Evolutionary conservation across 23 red algal species (phyloP).

Genomic region (Gracilaria gracilis): DNA sequence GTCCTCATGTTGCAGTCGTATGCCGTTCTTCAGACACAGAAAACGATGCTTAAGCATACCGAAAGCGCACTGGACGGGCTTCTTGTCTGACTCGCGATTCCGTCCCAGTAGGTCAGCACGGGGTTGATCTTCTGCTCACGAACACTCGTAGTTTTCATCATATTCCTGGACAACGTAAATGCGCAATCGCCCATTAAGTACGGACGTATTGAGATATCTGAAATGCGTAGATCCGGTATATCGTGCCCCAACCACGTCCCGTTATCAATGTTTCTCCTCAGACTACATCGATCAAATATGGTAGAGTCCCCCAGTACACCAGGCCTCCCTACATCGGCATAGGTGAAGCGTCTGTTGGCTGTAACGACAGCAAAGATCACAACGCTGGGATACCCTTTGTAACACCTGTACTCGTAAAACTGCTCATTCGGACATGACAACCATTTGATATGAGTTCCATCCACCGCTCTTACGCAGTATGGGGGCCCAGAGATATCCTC

Average conservation of each 20-base stretch:
- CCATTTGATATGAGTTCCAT: too few species aligned
- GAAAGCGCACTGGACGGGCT: neutral
- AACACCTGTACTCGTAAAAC: too few species aligned
- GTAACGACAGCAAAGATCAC: slow-evolving; percentile 4
- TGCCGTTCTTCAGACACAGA: neutral
- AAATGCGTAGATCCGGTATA: neutral
- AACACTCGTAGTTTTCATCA: slow-evolving; percentile 5
- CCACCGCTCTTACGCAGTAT: neutral
- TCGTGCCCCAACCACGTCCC: neutral
- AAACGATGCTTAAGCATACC: neutral
- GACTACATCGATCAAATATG: neutral
- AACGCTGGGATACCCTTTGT: too few species aligned
- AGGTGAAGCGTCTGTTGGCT: neutral
- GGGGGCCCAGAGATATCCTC: neutral
- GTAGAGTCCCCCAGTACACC: slow-evolving; percentile 21
- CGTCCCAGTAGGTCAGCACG: neutral
- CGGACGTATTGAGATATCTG: neutral
- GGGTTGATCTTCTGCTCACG: neutral
- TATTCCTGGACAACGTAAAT: neutral
- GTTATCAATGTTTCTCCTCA: slow-evolving; percentile 7
- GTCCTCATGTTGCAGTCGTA: neutral
- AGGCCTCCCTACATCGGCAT: neutral
- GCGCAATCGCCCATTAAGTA: slow-evolving; percentile 22
- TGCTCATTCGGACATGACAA: too few species aligned
- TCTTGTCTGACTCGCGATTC: neutral